Evolutionary conservation across 768 basidiomycete genomes (phyloP), one percentile per base, ranked within the genome.

Genomic region (Mycena epipterygia): DNA sequence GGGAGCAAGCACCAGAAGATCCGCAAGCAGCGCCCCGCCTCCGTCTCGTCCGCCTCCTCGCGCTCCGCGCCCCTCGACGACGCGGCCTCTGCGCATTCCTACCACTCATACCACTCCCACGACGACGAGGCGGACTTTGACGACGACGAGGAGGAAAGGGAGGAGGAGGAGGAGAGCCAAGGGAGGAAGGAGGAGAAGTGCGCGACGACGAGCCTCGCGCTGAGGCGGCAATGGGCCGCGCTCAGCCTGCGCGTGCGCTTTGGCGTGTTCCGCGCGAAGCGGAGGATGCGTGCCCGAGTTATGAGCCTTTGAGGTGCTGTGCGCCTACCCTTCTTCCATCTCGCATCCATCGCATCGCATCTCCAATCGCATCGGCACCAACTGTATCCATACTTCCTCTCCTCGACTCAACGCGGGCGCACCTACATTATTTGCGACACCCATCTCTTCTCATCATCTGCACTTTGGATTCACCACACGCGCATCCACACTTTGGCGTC

Each of bases 231-330:
- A 9, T 73, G 72, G 72, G 59, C 52, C 37, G 72, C 72, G 25
- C 68, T 73, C 57, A 46, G 52, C 46, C 64, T 73, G 37, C 67
- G 72, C 59, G 72, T 73, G 51, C 72, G 72, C 64, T 73, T 73
- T 13, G 67, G 72, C 37, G 72, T 73, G 6, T 73, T 73, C 56
- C 67, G 72, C 63, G 72, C 72, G 35, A 73, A 73, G 68, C 44
- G 72, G 1, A 4, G 68, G 9, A 69, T 73, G 67, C 72, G 72
- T 42, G 29, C 25, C 1, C 58, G 67, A 8, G 72, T 73, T 0
- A 44, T 69, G 64, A 61, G 57, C 13, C 41, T 73, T 4, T 70
- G 53, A 63, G 12, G 35, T 27, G 4, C 33, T 32, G 23, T 25
- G 2, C 46, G 23, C 25, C 4, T 13, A 11, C 13, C 51, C 6